Evolutionary conservation across 768 basidiomycete species (phyloP).

Genomic region (Calocybe indica): DNA sequence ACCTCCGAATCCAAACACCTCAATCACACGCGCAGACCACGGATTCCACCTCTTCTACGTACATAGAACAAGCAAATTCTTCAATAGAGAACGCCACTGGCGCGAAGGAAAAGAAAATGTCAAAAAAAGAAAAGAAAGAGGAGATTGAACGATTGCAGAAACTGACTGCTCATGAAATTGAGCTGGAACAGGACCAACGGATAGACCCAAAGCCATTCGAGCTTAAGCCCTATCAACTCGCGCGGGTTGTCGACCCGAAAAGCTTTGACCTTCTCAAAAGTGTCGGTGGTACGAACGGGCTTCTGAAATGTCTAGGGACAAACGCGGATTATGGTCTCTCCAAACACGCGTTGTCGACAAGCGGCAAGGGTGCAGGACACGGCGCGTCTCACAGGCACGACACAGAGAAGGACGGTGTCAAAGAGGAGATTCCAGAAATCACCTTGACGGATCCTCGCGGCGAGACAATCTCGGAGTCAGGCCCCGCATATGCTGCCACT

Average conservation of each 20-base stretch:
- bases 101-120: slow-evolving; percentile 17
- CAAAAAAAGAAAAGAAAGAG: slow-evolving; percentile 19
- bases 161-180: slow-evolving; percentile 25
- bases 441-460: slow-evolving; percentile 31
- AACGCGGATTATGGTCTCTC: slow-evolving; percentile 44
- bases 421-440: slow-evolving; percentile 24
- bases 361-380: slow-evolving; percentile 14
- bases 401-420: slow-evolving; percentile 11
- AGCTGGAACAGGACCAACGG: slow-evolving; percentile 31
- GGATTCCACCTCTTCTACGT: slow-evolving; percentile 27
- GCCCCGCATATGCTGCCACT: slow-evolving; percentile 33
- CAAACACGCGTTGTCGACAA: slow-evolving; percentile 10
- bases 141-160: slow-evolving; percentile 17
- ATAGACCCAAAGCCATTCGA: slow-evolving; percentile 66
- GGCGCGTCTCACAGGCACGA: slow-evolving; percentile 23
- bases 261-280: slow-evolving; percentile 54
- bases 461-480: slow-evolving; percentile 16
- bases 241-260: slow-evolving; percentile 88
- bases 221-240: slow-evolving; percentile 70
- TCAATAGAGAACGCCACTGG: slow-evolving; percentile 3
- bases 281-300: slow-evolving; percentile 64
- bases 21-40: slow-evolving; percentile 34
- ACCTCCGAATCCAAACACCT: slow-evolving; percentile 19
- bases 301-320: slow-evolving; percentile 74
- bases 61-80: slow-evolving; percentile 4